These are phyloP conservation scores for Chalciporus piperatus DNA, from an alignment of 768 basidiomycete genomes.

Conservation along the genomic window DNA sequence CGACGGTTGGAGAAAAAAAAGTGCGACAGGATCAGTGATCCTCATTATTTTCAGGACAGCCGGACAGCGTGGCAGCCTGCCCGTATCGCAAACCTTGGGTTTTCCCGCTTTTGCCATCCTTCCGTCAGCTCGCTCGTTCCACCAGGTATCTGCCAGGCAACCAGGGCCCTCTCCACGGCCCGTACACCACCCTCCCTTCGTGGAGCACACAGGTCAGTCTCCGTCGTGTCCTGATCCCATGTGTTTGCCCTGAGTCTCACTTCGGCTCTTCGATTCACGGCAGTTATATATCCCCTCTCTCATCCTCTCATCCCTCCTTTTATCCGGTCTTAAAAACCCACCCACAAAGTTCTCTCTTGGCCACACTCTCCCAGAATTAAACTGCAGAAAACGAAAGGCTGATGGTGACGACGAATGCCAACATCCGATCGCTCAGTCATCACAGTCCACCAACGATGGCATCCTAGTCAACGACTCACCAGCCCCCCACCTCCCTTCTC, in stretches of 20 bases:
- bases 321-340: slow-evolving; percentile 15
- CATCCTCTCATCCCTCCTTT: slow-evolving; percentile 12
- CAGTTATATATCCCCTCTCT: slow-evolving; percentile 34
- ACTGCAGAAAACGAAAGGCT: slow-evolving; percentile 70
- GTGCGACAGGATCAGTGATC: slow-evolving; percentile 12
- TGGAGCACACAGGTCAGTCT: slow-evolving; percentile 18
- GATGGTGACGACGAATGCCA: slow-evolving; percentile 45
- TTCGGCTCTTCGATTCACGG: slow-evolving; percentile 14
- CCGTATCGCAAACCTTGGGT: slow-evolving; percentile 14
- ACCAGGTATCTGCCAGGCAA: slow-evolving; percentile 31
- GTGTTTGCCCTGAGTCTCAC: slow-evolving; percentile 35
- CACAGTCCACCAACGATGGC: slow-evolving; percentile 27
- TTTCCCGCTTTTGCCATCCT: slow-evolving; percentile 23
- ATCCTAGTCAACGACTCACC: slow-evolving; percentile 35
- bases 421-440: slow-evolving; percentile 33
- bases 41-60: slow-evolving; percentile 16
- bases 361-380: slow-evolving; percentile 45
- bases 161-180: slow-evolving; percentile 16
- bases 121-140: slow-evolving; percentile 21
- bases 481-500: slow-evolving; percentile 24
- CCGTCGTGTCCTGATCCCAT: slow-evolving; percentile 29
- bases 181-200: background rate
- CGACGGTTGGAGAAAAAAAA: background rate
- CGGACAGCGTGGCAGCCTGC: slow-evolving; percentile 35
- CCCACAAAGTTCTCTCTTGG: slow-evolving; percentile 36